phyloP scores from a whole-genome alignment of 192 early-diverging fungal genomes.

The Chytriomyces confervae region DNA sequence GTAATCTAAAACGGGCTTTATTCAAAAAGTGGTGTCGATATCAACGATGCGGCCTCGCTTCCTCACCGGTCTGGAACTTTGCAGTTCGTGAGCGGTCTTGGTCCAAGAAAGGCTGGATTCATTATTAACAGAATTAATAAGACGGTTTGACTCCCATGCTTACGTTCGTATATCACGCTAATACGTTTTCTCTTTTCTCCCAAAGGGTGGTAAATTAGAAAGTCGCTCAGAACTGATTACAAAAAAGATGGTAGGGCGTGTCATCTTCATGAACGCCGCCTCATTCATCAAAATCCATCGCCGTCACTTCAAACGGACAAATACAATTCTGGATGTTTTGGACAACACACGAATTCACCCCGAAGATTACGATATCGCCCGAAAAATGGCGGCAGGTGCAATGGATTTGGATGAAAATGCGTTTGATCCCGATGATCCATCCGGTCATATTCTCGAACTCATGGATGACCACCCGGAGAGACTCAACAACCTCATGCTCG shows the following conservation, averaged over 20 bases:
- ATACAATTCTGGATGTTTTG: constrained; percentile 72
- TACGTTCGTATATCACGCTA: neutral
- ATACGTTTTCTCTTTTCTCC: too few species aligned
- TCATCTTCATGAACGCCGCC: constrained; percentile 91
- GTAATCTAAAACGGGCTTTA: neutral
- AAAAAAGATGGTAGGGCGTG: constrained; percentile 64
- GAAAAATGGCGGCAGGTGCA: constrained; percentile 96
- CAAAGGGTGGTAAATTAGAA: constrained; percentile 60
- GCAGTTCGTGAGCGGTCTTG: constrained; percentile 91
- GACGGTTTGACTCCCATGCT: constrained; percentile 16
- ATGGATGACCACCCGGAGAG: constrained; percentile 73
- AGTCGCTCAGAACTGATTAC: constrained; percentile 74
- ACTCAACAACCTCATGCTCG: constrained; percentile 85
- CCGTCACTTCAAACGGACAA: constrained; percentile 44
- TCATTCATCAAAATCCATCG: constrained; percentile 87
- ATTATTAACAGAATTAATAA: constrained; percentile 67
- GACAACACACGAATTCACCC: constrained; percentile 96
- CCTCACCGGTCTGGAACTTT: constrained; percentile 72
- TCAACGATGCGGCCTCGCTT: constrained; percentile 75
- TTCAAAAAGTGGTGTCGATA: constrained; percentile 76
- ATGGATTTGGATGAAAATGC: constrained; percentile 75
- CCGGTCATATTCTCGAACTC: constrained; percentile 78
- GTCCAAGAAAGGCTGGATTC: constrained; percentile 87
- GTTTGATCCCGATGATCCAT: constrained; percentile 71
- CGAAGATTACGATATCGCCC: constrained; percentile 91